Conservation (phyloP, 177 flowering plant genomes). For the Telopea speciosissima region DNA sequence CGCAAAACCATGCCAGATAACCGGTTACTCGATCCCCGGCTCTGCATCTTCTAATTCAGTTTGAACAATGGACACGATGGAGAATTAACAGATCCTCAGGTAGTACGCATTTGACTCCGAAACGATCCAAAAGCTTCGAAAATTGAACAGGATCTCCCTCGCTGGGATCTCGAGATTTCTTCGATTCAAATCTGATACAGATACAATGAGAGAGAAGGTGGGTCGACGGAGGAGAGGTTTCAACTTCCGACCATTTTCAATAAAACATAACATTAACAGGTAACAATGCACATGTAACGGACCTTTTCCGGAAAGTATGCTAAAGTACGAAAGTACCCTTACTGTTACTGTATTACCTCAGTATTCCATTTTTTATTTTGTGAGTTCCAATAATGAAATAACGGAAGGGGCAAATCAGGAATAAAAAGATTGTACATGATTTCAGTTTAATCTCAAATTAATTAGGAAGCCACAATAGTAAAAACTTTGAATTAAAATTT, state of each 20-base stretch:
- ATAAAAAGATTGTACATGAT: neutral
- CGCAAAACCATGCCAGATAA: constrained; percentile 36
- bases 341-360: no score
- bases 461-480: no score
- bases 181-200: neutral
- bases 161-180: neutral
- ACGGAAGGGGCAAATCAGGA: neutral
- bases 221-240: neutral
- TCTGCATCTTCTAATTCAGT: constrained; percentile 32
- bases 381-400: no score
- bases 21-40: constrained; percentile 41
- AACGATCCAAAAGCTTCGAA: neutral
- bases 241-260: neutral
- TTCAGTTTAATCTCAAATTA: no score
- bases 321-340: neutral
- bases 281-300: neutral
- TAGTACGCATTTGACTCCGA: constrained; percentile 3
- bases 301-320: neutral
- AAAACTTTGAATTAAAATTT: no score
- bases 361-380: no score
- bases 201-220: neutral
- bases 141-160: neutral
- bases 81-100: neutral
- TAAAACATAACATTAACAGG: neutral
- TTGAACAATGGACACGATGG: neutral